phyloP scores from a whole-genome alignment of 768 basidiomycete species.

The Calvatia gigantea region DNA sequence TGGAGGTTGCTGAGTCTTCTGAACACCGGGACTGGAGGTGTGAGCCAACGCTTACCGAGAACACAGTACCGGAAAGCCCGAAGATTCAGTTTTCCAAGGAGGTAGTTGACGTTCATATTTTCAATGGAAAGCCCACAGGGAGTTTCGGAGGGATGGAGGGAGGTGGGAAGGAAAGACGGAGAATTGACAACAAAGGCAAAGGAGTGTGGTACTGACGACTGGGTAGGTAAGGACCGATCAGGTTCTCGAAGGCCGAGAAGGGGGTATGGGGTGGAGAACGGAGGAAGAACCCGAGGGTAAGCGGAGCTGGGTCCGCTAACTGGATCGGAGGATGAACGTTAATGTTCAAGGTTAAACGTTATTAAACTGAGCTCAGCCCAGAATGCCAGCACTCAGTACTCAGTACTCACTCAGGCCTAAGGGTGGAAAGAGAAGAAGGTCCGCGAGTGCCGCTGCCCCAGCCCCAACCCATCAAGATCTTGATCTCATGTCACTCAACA shows the following conservation, averaged over 20 bases:
- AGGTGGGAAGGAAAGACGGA: no score
- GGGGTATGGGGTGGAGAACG: slow-evolving; percentile 9
- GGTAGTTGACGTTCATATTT: slow-evolving; percentile 34
- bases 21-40: not conserved
- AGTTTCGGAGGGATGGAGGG: slow-evolving; percentile 22
- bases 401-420: no score
- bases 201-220: slow-evolving; percentile 23
- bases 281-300: not conserved
- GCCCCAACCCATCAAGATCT: slow-evolving; percentile 3
- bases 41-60: slow-evolving; percentile 44
- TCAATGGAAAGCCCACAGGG: slow-evolving; percentile 23
- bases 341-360: no score
- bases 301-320: not conserved
- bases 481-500: not conserved
- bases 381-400: not conserved
- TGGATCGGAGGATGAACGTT: not conserved
- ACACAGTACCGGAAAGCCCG: slow-evolving; percentile 53
- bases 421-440: not conserved
- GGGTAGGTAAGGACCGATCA: slow-evolving; percentile 30
- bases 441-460: no score
- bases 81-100: slow-evolving; percentile 26
- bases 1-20: not conserved
- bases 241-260: slow-evolving; percentile 18
- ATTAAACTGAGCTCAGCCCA: slow-evolving; percentile 13
- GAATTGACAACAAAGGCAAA: not conserved